Evolutionary conservation across 2,329 filamentous ascomycete genomes (phyloP).

Genomic region (Trichoderma arundinaceum): DNA sequence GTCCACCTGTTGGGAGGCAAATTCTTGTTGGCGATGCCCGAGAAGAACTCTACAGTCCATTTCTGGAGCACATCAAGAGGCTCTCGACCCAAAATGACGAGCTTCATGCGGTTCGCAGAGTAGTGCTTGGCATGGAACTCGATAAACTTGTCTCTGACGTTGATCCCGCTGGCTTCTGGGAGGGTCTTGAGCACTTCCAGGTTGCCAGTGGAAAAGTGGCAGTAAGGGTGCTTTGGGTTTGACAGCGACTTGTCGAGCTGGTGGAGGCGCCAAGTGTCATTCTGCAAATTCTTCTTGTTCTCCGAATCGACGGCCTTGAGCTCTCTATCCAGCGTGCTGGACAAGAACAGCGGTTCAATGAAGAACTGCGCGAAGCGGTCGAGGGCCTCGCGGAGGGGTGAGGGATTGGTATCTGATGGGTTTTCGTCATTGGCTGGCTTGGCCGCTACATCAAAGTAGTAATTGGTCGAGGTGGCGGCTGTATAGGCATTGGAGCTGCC

Average conservation of each 20-base stretch:
- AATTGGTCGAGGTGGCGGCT: constrained; percentile 91
- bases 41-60: constrained; percentile 86
- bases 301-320: constrained; percentile 90
- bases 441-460: constrained; percentile 93
- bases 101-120: constrained; percentile 91
- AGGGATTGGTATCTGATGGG: constrained; percentile 60
- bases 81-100: constrained; percentile 84
- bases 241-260: constrained; percentile 89
- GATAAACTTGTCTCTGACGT: constrained; percentile 89
- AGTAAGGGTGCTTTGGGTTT: constrained; percentile 85
- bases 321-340: constrained; percentile 84
- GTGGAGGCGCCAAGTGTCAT: constrained; percentile 83
- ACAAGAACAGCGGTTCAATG: constrained; percentile 82
- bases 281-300: constrained; percentile 97
- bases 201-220: constrained; percentile 91
- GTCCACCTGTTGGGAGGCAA: constrained; percentile 66
- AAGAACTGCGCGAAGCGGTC: constrained; percentile 96
- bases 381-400: constrained; percentile 75
- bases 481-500: constrained; percentile 96
- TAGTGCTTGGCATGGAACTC: constrained; percentile 89
- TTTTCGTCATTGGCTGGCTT: constrained; percentile 69
- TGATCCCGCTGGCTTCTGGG: constrained; percentile 78
- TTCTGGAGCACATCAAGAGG: constrained; percentile 78
- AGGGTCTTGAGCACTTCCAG: constrained; percentile 83
- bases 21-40: constrained; percentile 80